Evolutionary conservation across 1,139 yeast species (phyloP).

Genomic region (Kodamaea derodonti): DNA sequence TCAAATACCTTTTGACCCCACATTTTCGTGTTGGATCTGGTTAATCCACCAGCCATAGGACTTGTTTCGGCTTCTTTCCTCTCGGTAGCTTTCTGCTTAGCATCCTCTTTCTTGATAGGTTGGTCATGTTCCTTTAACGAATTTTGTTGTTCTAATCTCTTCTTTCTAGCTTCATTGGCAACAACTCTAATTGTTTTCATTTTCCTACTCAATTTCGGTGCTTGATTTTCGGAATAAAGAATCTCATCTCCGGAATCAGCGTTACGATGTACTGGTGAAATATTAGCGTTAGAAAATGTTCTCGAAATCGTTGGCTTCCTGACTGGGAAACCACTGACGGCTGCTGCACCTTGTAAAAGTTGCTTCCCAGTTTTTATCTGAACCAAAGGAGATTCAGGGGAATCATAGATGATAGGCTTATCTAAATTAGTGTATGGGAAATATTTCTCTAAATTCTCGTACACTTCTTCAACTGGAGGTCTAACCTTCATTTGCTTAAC

Average conservation of each 20-base stretch:
- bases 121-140: conserved; percentile 40
- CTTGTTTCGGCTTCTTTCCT: not conserved
- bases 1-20: conserved; percentile 97
- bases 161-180: conserved; percentile 79
- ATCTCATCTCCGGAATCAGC: conserved; percentile 32
- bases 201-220: conserved; percentile 35
- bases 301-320: conserved; percentile 40
- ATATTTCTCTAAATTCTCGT: conserved; percentile 83
- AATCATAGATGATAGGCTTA: conserved; percentile 83
- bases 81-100: not conserved
- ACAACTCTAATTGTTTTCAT: conserved; percentile 90
- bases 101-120: not conserved
- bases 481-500: conserved; percentile 48
- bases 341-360: conserved; percentile 1
- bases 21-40: conserved; percentile 86
- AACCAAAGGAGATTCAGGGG: conserved; percentile 53
- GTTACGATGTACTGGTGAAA: conserved; percentile 32
- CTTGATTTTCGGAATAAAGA: conserved; percentile 29
- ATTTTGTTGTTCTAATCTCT: conserved; percentile 39
- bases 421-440: conserved; percentile 93
- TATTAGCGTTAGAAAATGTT: conserved; percentile 47
- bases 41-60: conserved; percentile 26
- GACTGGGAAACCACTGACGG: conserved; percentile 6
- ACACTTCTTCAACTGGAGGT: conserved; percentile 93
- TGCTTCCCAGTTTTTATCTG: conserved; percentile 7